These are phyloP conservation scores for Pyricularia sp. DNA, from an alignment of 2,329 filamentous ascomycete genomes.

Conservation along the genomic window DNA sequence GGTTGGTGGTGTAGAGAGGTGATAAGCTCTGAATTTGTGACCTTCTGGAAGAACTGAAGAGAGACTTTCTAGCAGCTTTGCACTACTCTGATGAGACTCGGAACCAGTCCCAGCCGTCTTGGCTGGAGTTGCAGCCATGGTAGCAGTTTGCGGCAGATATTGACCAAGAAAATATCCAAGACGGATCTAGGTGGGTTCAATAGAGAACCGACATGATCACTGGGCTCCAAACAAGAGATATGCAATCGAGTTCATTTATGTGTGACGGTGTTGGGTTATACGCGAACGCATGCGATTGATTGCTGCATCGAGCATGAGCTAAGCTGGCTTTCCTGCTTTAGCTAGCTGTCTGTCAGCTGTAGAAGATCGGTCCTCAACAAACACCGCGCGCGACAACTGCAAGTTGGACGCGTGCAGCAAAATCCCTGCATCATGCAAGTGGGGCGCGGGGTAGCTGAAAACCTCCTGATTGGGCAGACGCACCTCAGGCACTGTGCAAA, in stretches of 20 bases:
- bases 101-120: conserved; percentile 1
- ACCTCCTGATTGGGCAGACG: neutral
- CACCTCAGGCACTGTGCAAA: neutral
- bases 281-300: neutral
- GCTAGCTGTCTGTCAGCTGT: neutral
- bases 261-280: neutral
- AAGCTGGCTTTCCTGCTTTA: too few species aligned
- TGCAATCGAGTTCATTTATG: neutral
- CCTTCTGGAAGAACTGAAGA: conserved; percentile 39
- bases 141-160: neutral
- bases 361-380: neutral
- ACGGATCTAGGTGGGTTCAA: neutral
- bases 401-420: neutral
- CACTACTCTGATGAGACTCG: conserved; percentile 12
- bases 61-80: conserved; percentile 24
- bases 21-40: conserved; percentile 57
- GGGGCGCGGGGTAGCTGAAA: neutral
- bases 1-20: conserved; percentile 75
- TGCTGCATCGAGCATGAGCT: neutral
- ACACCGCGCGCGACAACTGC: neutral
- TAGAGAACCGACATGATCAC: neutral
- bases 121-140: neutral
- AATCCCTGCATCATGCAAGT: neutral
- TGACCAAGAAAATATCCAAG: neutral
- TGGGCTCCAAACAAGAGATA: neutral